Evolutionary conservation across 139 green algal genomes (phyloP).

Genomic region (Ulvella scutata): DNA sequence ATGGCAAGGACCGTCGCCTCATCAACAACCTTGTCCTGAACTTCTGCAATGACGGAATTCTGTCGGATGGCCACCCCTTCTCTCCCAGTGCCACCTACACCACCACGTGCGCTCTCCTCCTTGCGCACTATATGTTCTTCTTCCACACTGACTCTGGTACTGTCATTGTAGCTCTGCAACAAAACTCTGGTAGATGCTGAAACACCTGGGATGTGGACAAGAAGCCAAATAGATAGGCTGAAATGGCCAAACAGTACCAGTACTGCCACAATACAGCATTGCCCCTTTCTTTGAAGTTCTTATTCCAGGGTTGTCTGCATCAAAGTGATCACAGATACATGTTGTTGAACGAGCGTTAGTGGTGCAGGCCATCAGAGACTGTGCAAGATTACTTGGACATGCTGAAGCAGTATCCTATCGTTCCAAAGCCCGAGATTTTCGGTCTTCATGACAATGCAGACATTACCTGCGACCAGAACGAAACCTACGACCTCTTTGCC

Average conservation of each 20-base stretch:
- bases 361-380: constrained; percentile 4
- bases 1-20: constrained; percentile 51
- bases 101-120: constrained; percentile 15
- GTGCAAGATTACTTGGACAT: constrained; percentile 21
- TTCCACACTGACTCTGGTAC: not conserved
- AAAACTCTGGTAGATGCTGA: not conserved
- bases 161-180: not conserved
- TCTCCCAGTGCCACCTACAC: constrained; percentile 40
- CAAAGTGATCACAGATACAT: no score
- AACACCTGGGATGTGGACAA: not conserved
- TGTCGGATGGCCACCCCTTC: constrained; percentile 37
- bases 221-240: no score
- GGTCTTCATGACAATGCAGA: constrained; percentile 51
- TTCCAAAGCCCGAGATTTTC: constrained; percentile 39
- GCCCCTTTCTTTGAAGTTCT: no score
- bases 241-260: no score
- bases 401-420: constrained; percentile 20
- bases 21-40: constrained; percentile 44
- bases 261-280: no score
- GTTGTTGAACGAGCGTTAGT: no score
- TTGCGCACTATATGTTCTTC: not conserved
- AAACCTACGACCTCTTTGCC: constrained; percentile 59
- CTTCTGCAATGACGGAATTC: constrained; percentile 29
- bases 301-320: no score
- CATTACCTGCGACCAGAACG: constrained; percentile 55